Conservation (phyloP, 345 rosid species). For the Eutrema yunnanense region DNA sequence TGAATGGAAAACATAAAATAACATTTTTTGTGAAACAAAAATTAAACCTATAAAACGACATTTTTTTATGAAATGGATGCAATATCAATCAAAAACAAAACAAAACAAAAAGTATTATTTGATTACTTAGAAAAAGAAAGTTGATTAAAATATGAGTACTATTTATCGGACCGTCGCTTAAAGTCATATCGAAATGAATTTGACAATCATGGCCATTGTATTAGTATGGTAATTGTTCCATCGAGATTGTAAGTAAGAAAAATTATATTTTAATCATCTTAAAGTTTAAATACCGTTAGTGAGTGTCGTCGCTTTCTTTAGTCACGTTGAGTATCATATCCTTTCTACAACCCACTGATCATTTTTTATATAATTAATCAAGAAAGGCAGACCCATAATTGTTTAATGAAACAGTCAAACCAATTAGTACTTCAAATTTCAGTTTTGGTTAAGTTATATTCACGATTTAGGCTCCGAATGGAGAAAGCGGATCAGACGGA, state of each 20-base stretch:
- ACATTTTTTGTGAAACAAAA: too few relatives aligned
- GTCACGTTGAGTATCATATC: not conserved
- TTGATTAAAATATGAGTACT: not conserved
- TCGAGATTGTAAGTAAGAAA: conserved; percentile 2
- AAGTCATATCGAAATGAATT: conserved; percentile 6
- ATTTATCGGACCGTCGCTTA: not conserved
- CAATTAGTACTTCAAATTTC: not conserved
- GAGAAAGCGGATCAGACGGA: too few relatives aligned
- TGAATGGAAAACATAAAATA: too few relatives aligned
- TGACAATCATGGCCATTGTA: not conserved
- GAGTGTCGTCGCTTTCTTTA: not conserved
- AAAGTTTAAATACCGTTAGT: not conserved
- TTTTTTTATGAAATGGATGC: too few relatives aligned
- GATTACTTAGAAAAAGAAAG: not conserved
- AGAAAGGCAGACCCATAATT: not conserved
- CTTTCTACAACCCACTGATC: not conserved
- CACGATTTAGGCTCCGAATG: too few relatives aligned
- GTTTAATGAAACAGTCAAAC: conserved; percentile 3
- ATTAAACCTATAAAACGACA: too few relatives aligned
- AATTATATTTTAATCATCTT: not conserved
- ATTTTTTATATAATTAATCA: not conserved
- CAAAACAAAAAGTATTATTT: too few relatives aligned
- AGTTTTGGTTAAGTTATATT: not conserved
- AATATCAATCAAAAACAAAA: too few relatives aligned
- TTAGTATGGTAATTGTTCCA: not conserved